Evolutionary conservation across 2,329 filamentous ascomycete genomes (phyloP), one percentile per base, ranked within the genome.

Genomic region (Mollisiaceae sp.): DNA sequence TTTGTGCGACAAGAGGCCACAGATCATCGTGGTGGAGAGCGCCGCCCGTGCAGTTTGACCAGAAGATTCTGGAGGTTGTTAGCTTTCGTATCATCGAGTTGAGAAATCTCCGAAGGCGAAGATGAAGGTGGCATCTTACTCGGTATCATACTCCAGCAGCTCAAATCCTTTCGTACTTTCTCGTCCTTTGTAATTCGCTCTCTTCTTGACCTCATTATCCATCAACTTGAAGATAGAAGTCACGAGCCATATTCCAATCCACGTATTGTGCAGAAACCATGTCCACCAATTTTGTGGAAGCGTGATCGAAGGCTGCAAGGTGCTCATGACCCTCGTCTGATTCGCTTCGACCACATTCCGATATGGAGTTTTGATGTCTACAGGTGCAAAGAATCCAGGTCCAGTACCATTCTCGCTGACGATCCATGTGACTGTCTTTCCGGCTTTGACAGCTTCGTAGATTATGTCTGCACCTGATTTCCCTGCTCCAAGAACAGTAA

Each of bases 381-480:
- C 68, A 52, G 72, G 63, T 35, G 74, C 66, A 59, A 77, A 74
- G 20, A 71, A 73, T 22, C 70, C 75, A 35, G 76, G 71, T 24
- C 77, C 77, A 9, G 73, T 71, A 9, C 70, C 71, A 50, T 76
- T 74, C 32, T 70, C 69, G 43, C 71, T 70, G 60, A 78, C 74
- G 55, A 79, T 72, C 78, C 78, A 80, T 18, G 68, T 72, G 2
- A 79, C 76, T 0, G 55, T 70, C 57, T 77, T 78, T 18, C 72
- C 72, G 1, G 72, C 72, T 66, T 78, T 78, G 32, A 71, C 72
- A 9, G 69, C 66, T 43, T 75, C 73, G 62, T 79, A 80, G 1
- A 76, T 74, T 69, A 79, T 75, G 65, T 79, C 78, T 20, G 76
- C 78, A 6, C 78, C 72, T 8, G 78, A 80, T 57, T 79, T 79